Conservation (phyloP, 495 filamentous ascomycete genomes). For the Penicillium antarcticum region DNA sequence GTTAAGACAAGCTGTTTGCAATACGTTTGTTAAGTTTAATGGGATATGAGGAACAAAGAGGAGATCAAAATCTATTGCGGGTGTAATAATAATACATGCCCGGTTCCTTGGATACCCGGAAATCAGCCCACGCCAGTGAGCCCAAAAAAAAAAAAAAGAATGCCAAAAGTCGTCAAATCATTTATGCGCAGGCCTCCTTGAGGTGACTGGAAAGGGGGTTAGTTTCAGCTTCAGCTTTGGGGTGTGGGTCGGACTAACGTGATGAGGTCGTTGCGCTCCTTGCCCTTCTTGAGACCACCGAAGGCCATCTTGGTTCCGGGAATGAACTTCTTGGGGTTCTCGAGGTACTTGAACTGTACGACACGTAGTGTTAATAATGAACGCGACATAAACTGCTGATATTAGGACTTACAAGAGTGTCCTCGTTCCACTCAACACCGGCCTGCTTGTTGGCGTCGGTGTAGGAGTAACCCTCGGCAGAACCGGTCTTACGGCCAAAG, state of each 20-base stretch:
- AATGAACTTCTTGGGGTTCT: slow-evolving; percentile 96
- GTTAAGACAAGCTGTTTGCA: not conserved
- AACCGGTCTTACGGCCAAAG: slow-evolving; percentile 92
- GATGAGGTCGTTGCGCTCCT: slow-evolving; percentile 99
- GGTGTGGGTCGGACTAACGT: slow-evolving; percentile 59
- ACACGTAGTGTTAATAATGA: slow-evolving; percentile 11
- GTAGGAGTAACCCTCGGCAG: slow-evolving; percentile 90
- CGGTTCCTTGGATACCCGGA: slow-evolving; percentile 25
- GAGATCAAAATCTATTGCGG: slow-evolving; percentile 28
- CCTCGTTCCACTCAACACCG: slow-evolving; percentile 83
- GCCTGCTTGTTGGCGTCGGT: slow-evolving; percentile 99
- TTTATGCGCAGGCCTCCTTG: slow-evolving; percentile 62
- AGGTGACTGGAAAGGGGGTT: slow-evolving; percentile 49
- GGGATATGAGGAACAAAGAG: slow-evolving; percentile 13
- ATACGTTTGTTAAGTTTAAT: slow-evolving; percentile 7
- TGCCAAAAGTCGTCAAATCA: slow-evolving; percentile 21
- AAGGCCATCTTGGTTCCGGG: slow-evolving; percentile 99
- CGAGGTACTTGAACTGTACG: slow-evolving; percentile 75
- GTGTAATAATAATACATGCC: slow-evolving; percentile 44
- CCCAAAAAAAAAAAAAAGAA: slow-evolving; percentile 22
- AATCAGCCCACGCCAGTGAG: slow-evolving; percentile 25
- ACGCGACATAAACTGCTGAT: too few relatives aligned
- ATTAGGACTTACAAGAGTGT: slow-evolving; percentile 69
- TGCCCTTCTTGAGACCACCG: slow-evolving; percentile 98
- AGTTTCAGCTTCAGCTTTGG: not conserved